Conservation (phyloP, 495 filamentous ascomycete genomes). For the Astrocystis sublimbata region DNA sequence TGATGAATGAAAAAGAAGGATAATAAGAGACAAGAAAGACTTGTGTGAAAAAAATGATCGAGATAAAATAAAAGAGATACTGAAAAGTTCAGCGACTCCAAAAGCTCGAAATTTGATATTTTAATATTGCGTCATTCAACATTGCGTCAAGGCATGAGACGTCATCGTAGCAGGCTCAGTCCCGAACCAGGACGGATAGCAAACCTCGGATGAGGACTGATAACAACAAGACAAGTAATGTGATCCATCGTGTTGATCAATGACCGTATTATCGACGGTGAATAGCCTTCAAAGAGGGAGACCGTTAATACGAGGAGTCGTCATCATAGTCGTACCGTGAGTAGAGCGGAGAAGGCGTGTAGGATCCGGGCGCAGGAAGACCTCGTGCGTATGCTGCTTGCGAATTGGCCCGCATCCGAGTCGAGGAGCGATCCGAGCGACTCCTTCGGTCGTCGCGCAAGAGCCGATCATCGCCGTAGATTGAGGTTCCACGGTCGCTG, state of each 20-base stretch:
- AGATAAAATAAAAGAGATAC: too few relatives aligned
- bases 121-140: neutral
- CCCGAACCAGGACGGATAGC: neutral
- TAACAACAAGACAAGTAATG: neutral
- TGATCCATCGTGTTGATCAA: neutral
- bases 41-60: too few relatives aligned
- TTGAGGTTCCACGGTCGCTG: conserved; percentile 44
- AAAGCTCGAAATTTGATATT: too few relatives aligned
- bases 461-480: conserved; percentile 41
- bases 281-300: neutral
- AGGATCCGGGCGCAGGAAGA: conserved; percentile 25
- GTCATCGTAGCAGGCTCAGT: neutral
- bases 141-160: neutral
- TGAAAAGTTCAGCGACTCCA: too few relatives aligned
- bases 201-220: neutral
- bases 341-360: conserved; percentile 21
- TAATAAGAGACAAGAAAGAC: neutral
- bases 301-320: conserved; percentile 18
- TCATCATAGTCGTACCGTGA: conserved; percentile 23
- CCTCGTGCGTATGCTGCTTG: conserved; percentile 46
- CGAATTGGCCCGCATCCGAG: conserved; percentile 41
- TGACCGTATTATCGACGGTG: neutral
- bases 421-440: conserved; percentile 40
- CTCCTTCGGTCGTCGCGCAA: conserved; percentile 28
- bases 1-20: neutral